Conservation (phyloP, 2,329 filamentous ascomycete species). For the Botrytis medusae region DNA sequence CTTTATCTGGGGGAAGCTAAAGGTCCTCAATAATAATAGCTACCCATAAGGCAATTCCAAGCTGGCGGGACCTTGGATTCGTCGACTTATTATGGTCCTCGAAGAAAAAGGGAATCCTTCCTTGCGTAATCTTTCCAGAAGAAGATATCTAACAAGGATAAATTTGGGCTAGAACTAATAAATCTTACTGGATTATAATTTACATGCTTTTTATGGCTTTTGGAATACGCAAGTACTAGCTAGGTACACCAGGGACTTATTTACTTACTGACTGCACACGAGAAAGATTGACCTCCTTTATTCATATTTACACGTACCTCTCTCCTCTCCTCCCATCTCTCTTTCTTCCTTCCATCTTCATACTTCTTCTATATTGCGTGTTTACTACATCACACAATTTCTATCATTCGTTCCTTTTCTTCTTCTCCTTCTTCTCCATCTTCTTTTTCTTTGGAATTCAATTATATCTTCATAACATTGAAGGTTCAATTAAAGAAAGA, state of each 20-base stretch:
- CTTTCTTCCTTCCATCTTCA: not conserved
- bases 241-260: not conserved
- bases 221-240: not conserved
- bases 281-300: slow-evolving; percentile 15
- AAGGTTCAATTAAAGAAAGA: not conserved
- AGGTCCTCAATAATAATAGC: not conserved
- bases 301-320: slow-evolving; percentile 6
- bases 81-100: not conserved
- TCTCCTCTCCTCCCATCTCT: not conserved
- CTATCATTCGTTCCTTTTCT: not conserved
- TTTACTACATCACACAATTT: not conserved
- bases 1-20: slow-evolving; percentile 6
- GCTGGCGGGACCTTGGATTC: not conserved
- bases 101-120: not conserved
- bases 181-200: not conserved
- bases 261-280: not conserved
- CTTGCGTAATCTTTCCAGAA: slow-evolving; percentile 2
- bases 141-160: not conserved
- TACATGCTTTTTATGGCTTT: not conserved
- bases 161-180: not conserved
- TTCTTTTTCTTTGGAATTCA: not conserved
- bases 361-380: not conserved
- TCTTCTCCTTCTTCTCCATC: not conserved
- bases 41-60: not conserved
- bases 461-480: not conserved